phyloP scores from a whole-genome alignment of 2,329 filamentous ascomycete species.

The Aspergillus candidus region DNA sequence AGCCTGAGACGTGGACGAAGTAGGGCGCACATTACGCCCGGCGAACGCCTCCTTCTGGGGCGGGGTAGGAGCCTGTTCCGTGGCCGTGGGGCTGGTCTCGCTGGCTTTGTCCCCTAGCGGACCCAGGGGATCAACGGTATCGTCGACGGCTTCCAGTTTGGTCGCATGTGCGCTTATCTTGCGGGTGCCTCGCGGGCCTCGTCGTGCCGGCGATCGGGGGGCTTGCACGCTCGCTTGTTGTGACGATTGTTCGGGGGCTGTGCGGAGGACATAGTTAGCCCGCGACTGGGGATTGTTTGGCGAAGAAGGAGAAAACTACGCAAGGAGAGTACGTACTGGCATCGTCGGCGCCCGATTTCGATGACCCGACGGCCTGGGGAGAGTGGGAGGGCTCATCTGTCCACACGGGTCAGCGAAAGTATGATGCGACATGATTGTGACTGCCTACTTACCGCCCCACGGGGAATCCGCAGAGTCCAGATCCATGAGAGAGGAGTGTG shows the following conservation, averaged over 20 bases:
- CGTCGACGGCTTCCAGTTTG: constrained; percentile 57
- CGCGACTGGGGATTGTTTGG: constrained; percentile 13
- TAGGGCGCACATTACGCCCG: constrained; percentile 31
- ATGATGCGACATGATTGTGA: constrained; percentile 18
- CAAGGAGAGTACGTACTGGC: constrained; percentile 21
- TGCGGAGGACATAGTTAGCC: constrained; percentile 11
- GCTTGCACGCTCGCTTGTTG: constrained; percentile 36
- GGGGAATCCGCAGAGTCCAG: constrained; percentile 43
- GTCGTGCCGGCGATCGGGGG: constrained; percentile 43
- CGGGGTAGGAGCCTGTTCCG: constrained; percentile 52
- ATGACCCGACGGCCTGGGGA: constrained; percentile 17
- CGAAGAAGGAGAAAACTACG: constrained; percentile 5
- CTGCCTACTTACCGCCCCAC: constrained; percentile 43
- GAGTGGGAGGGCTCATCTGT: constrained; percentile 45
- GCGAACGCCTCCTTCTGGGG: constrained; percentile 53
- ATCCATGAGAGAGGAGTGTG: constrained; percentile 28
- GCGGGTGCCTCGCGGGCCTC: constrained; percentile 48
- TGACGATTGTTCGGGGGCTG: constrained; percentile 26
- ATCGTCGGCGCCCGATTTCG: constrained; percentile 26
- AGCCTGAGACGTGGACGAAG: constrained; percentile 40
- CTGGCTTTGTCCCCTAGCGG: constrained; percentile 48
- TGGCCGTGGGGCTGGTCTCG: constrained; percentile 30
- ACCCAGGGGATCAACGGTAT: constrained; percentile 57
- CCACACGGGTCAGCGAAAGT: constrained; percentile 18
- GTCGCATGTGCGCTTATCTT: constrained; percentile 57